Evolutionary conservation across 192 early-diverging fungal species (phyloP).

Genomic region (Pilobolus umbonatus): DNA sequence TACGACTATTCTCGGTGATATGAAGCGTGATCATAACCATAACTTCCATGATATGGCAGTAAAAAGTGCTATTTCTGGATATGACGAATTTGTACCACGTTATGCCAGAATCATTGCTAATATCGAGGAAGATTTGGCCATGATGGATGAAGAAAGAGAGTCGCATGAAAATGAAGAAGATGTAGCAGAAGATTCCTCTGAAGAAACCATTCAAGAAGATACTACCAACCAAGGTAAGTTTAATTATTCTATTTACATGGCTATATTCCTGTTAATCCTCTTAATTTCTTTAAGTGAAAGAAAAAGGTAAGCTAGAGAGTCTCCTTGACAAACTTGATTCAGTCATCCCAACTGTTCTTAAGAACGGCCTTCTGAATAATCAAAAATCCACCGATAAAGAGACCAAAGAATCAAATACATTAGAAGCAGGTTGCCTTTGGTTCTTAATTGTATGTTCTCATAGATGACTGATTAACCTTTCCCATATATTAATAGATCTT

Average conservation of each 20-base stretch:
- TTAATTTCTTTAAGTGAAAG: neutral
- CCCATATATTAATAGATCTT: slow-evolving; percentile 18
- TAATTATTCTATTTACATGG: neutral
- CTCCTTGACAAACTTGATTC: slow-evolving; percentile 12
- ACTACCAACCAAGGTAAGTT: neutral
- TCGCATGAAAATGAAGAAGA: slow-evolving; percentile 27
- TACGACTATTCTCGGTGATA: slow-evolving; percentile 32
- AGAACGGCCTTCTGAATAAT: no score
- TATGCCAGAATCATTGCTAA: slow-evolving; percentile 31
- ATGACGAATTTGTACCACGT: slow-evolving; percentile 51
- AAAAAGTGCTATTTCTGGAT: slow-evolving; percentile 51
- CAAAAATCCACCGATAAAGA: no score
- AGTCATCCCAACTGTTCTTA: slow-evolving; percentile 1
- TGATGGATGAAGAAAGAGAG: no score
- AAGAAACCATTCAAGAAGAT: slow-evolving; percentile 1
- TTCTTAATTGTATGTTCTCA: neutral
- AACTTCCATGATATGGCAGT: slow-evolving; percentile 74
- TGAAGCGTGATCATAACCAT: slow-evolving; percentile 64
- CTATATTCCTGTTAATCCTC: neutral
- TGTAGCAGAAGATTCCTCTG: slow-evolving; percentile 18
- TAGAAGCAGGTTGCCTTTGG: no score
- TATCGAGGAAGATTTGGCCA: slow-evolving; percentile 28
- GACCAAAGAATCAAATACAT: neutral
- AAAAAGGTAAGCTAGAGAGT: slow-evolving; percentile 8
- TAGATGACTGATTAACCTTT: neutral